phyloP scores from a whole-genome alignment of 2,329 filamentous ascomycete genomes.

The Aureobasidium vineae region DNA sequence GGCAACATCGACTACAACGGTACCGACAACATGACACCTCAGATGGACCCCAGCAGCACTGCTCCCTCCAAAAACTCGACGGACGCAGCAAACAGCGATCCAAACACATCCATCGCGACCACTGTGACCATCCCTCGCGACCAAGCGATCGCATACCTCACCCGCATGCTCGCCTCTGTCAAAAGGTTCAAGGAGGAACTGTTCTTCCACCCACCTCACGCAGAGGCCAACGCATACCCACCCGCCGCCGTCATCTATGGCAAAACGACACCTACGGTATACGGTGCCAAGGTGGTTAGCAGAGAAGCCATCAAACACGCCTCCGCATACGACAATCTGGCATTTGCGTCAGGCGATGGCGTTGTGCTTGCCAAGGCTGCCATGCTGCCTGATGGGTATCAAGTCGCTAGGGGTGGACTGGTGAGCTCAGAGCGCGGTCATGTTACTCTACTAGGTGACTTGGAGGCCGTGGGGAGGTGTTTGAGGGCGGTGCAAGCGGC shows the following conservation, averaged over 20 bases:
- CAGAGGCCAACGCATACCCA: slow-evolving; percentile 70
- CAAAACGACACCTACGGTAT: slow-evolving; percentile 82
- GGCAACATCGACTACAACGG: slow-evolving; percentile 44
- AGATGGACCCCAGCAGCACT: slow-evolving; percentile 21
- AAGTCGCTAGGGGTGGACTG: slow-evolving; percentile 67
- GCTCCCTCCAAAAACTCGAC: slow-evolving; percentile 19
- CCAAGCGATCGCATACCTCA: slow-evolving; percentile 65
- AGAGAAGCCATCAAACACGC: slow-evolving; percentile 70
- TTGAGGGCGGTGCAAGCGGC: slow-evolving; percentile 67
- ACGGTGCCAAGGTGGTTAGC: slow-evolving; percentile 70
- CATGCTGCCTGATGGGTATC: slow-evolving; percentile 80
- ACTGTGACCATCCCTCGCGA: slow-evolving; percentile 55
- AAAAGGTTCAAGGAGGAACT: slow-evolving; percentile 75
- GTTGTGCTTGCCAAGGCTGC: slow-evolving; percentile 83
- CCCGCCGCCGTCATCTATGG: slow-evolving; percentile 81
- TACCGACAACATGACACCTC: slow-evolving; percentile 35
- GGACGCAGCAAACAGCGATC: slow-evolving; percentile 12
- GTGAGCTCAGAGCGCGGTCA: slow-evolving; percentile 82
- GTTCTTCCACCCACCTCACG: slow-evolving; percentile 58
- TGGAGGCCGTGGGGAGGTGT: slow-evolving; percentile 75
- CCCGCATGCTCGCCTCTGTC: slow-evolving; percentile 68
- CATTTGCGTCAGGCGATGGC: slow-evolving; percentile 84
- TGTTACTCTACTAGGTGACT: slow-evolving; percentile 80
- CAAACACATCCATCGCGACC: slow-evolving; percentile 36
- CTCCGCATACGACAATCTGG: slow-evolving; percentile 81